Base-by-base conservation (phyloP, 441 rosid species). In the Breynia disticha region DNA sequence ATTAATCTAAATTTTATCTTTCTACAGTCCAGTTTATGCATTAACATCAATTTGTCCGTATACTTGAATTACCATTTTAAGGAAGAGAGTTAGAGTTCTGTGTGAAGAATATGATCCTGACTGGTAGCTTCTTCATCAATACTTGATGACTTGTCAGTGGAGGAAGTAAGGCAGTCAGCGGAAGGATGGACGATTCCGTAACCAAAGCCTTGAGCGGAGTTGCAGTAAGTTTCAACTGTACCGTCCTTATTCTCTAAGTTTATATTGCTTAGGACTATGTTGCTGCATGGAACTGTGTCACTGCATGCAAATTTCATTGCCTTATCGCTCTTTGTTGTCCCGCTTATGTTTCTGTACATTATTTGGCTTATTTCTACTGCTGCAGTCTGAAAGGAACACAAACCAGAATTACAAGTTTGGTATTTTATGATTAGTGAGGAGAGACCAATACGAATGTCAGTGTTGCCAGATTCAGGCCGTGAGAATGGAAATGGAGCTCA, bases 241-340 rank as follows among this genome's bases (percentile, higher is more conserved):
- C 88, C 93, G 41, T 88, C 85, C 46, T 75, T 67, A 46, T 66
- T 84, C 69, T 93, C 96, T 28, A 89, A 65, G 76, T 89, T 66
- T 52, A 93, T 67, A 44, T 93, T 81, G 74, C 73, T 78, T 48
- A 86, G 84, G 52, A 86, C 85, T 48, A 89, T 83, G 72, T 68
- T 74, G 59, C 79, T 81, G 63, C 97, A 93, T 18, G 97, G 97
- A 24, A 81, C 79, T 0, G 96, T 68, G 73, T 93, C 95, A 32
- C 98, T 88, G 66, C 97, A 93, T 1, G 91, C 83, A 45, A 93
- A 88, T 50, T 79, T 81, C 76, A 88, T 86, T 28, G 97, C 96
- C 53, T 70, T 67, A 19, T 58, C 54, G 60, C 88, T 89, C 61
- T 59, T 76, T n/a, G 97, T 84, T 6, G 90, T 88, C 60, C 96